These are phyloP conservation scores for Termitomyces sp. DNA, from an alignment of 768 basidiomycete species.

Conservation along the genomic window DNA sequence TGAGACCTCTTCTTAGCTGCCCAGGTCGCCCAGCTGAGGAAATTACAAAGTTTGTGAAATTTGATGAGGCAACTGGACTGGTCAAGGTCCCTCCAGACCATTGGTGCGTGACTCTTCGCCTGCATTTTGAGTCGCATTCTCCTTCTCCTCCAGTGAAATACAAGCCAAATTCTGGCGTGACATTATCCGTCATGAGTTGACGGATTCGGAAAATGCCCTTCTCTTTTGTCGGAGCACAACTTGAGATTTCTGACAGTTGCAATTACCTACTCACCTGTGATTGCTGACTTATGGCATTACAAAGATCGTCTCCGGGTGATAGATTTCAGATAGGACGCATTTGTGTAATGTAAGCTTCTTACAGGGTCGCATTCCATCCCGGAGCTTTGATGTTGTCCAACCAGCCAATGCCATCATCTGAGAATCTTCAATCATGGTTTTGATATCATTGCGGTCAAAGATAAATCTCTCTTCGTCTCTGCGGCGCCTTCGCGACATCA, in stretches of 20 bases:
- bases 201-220: not conserved
- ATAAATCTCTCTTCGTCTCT: not conserved
- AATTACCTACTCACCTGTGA: too few species aligned
- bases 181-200: constrained; percentile 8
- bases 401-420: not conserved
- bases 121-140: not conserved
- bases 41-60: constrained; percentile 50
- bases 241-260: not conserved
- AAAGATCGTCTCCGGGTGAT: not conserved
- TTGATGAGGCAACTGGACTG: constrained; percentile 43
- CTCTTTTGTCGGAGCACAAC: not conserved
- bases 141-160: constrained; percentile 16
- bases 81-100: constrained; percentile 41
- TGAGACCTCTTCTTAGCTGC: constrained; percentile 43
- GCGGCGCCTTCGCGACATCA: not conserved
- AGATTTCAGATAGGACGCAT: not conserved
- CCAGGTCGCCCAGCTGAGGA: constrained; percentile 61
- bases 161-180: constrained; percentile 18
- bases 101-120: constrained; percentile 28
- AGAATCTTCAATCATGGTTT: not conserved
- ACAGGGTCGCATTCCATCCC: not conserved
- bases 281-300: too few species aligned
- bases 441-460: not conserved
- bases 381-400: too few species aligned
- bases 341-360: not conserved